Base-by-base conservation (phyloP, 2,329 filamentous ascomycete genomes). In the Aureobasidium sp. region DNA sequence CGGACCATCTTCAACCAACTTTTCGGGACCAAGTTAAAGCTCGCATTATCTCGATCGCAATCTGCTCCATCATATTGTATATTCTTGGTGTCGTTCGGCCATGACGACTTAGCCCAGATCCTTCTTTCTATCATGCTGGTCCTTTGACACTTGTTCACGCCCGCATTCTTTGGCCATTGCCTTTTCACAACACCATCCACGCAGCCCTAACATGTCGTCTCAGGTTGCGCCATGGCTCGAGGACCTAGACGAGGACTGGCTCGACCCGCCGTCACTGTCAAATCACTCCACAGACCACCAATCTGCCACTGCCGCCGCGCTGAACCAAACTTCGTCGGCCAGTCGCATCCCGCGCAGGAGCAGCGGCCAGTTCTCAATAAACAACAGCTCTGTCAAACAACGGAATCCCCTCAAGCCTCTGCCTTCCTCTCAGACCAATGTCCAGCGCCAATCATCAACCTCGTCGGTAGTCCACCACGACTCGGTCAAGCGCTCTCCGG, bases 241-340 rank as follows among this genome's bases (percentile, higher is more conserved):
- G 71, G 90, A 87, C 61, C 82, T 95, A 44, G 90, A 88, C 1
- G 90, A 94, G 78, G 89, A 93, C 73, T 93, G 89, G 89, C 78
- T 88, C 39, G 88, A 88, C 50, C 61, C 61, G 59, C 47, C 58
- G 47, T 61, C 49, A n/a, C 47, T 53, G 39, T 47, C 58, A 61
- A 32, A 50, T 25, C 34, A 21, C 57, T 30, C 27, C 25, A 59
- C 55, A 59, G 44, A 49, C 55, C 45, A 60, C 36, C 45, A 50
- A 34, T 51, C 49, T 51, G 34, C 34, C 34, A 21, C 37, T 30
- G 30, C 30, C 30, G 42, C 45, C 11, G 13, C 2, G 7, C 27
- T 25, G 27, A 59, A 59, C 41, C 57, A 59, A 37, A 39, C 25
- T 41, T 59, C 34, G 32, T 30, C 34, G 11, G 13, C 37, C 14